Evolutionary conservation across 805 yeast genomes (phyloP).

Genomic region (Candida sonorensis): DNA sequence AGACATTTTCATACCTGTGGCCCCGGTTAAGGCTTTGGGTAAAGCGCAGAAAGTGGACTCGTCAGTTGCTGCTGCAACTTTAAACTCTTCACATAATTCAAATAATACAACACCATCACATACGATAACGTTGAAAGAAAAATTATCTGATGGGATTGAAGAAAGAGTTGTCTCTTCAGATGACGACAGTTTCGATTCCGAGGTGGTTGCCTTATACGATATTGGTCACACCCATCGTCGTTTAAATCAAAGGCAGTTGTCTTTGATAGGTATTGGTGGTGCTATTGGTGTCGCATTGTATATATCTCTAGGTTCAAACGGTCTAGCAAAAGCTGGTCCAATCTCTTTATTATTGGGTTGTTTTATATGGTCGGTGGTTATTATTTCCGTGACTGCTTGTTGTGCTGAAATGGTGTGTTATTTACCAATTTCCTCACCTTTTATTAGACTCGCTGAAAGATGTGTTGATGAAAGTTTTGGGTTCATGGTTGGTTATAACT

Average conservation of each 20-base stretch:
- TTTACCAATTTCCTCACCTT: slow-evolving; percentile 42
- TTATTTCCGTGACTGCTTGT: slow-evolving; percentile 34
- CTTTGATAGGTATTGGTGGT: slow-evolving; percentile 42
- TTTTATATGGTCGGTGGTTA: slow-evolving; percentile 35
- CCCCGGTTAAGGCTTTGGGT: slow-evolving; percentile 16
- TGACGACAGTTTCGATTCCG: slow-evolving; percentile 3
- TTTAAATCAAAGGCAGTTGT: slow-evolving; percentile 37
- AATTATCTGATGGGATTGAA: slow-evolving; percentile 3
- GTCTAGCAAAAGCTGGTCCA: slow-evolving; percentile 36
- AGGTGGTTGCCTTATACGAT: slow-evolving; percentile 5
- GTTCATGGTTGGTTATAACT: slow-evolving; percentile 43
- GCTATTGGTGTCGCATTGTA: slow-evolving; percentile 42
- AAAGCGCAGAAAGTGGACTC: slow-evolving; percentile 7
- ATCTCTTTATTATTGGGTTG: slow-evolving; percentile 34
- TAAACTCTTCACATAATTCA: too few species aligned
- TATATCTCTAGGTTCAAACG: slow-evolving; percentile 37
- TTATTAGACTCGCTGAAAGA: slow-evolving; percentile 38
- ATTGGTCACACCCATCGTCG: slow-evolving; percentile 23
- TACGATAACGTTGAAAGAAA: too few species aligned
- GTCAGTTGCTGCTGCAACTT: too few species aligned
- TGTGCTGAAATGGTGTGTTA: slow-evolving; percentile 43
- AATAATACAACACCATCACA: too few species aligned
- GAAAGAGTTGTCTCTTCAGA: slow-evolving; percentile 3
- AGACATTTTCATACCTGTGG: slow-evolving; percentile 19
- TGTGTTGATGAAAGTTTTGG: slow-evolving; percentile 40